A percentile compares a stretch with the other conserved stretches of the same genome.
These are phyloP conservation scores for Boletus tylopilopsis DNA, from an alignment of 768 basidiomycete species.

Conservation along the genomic window DNA sequence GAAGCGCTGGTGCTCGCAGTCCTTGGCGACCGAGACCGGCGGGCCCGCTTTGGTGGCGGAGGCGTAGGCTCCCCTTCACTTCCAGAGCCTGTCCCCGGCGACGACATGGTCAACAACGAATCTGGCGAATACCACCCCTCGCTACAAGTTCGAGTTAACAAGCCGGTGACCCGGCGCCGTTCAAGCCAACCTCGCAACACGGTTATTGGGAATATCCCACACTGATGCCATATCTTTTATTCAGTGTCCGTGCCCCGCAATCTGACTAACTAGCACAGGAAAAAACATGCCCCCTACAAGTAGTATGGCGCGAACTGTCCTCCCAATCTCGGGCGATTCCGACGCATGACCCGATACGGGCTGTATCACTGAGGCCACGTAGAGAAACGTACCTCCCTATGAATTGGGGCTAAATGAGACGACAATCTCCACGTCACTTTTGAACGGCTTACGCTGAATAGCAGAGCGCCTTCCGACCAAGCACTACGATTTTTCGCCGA, in stretches of 20 bases:
- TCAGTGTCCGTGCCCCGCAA: slow-evolving; percentile 61
- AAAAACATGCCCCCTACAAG: slow-evolving; percentile 68
- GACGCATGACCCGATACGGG: slow-evolving; percentile 53
- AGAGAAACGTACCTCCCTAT: slow-evolving; percentile 91
- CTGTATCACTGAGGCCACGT: slow-evolving; percentile 90
- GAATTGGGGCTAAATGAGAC: not conserved
- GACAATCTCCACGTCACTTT: not conserved
- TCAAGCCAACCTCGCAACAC: not conserved
- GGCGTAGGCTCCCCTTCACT: slow-evolving; percentile 24
- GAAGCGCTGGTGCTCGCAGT: slow-evolving; percentile 17
- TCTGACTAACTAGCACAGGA: slow-evolving; percentile 55
- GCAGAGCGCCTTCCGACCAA: slow-evolving; percentile 73
- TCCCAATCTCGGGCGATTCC: slow-evolving; percentile 38
- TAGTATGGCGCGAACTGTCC: slow-evolving; percentile 45
- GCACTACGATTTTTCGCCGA: slow-evolving; percentile 36
- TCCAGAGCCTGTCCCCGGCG: slow-evolving; percentile 27
- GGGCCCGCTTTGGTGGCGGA: slow-evolving; percentile 37
- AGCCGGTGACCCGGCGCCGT: not conserved
- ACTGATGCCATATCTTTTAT: not conserved
- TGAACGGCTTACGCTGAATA: slow-evolving; percentile 68
- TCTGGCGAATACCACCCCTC: not conserved
- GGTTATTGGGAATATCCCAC: not conserved
- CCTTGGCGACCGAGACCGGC: slow-evolving; percentile 32
- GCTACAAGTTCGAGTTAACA: not conserved
- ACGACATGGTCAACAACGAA: slow-evolving; percentile 22